Conservation (phyloP, 2,329 filamentous ascomycete species). For the Bipolaris gigantea region DNA sequence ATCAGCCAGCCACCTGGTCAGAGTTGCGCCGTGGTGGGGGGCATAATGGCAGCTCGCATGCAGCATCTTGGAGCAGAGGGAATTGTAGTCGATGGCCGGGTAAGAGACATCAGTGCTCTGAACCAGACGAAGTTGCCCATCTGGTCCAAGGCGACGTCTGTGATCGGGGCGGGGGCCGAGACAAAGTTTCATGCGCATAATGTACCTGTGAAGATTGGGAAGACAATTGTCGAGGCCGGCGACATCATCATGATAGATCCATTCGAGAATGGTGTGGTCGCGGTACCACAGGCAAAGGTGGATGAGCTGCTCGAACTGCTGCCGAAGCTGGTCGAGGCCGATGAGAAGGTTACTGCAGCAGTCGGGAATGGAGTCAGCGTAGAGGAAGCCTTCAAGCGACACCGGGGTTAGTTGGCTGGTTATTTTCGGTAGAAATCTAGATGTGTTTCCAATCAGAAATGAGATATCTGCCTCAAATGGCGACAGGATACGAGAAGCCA, state of each 20-base stretch:
- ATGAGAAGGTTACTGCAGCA: slow-evolving; percentile 56
- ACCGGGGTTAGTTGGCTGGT: slow-evolving; percentile 38
- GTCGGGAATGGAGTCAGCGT: slow-evolving; percentile 65
- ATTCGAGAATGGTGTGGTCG: slow-evolving; percentile 66
- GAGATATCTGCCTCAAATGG: not conserved
- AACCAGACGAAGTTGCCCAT: slow-evolving; percentile 60
- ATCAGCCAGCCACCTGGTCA: slow-evolving; percentile 67
- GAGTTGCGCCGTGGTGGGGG: slow-evolving; percentile 72
- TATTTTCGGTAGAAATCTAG: too few relatives aligned
- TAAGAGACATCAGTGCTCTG: slow-evolving; percentile 67
- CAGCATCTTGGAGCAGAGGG: slow-evolving; percentile 62
- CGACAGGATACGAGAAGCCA: slow-evolving; percentile 11
- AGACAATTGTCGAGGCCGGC: slow-evolving; percentile 47
- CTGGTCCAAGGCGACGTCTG: slow-evolving; percentile 60
- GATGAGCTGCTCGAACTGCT: slow-evolving; percentile 61
- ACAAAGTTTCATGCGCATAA: slow-evolving; percentile 59
- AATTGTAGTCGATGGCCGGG: slow-evolving; percentile 68
- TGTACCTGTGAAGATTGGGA: slow-evolving; percentile 45
- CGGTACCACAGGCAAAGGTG: slow-evolving; percentile 65
- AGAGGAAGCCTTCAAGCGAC: slow-evolving; percentile 66
- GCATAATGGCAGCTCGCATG: slow-evolving; percentile 74
- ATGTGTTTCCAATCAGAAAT: too few relatives aligned
- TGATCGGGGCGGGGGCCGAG: slow-evolving; percentile 60
- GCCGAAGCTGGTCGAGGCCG: slow-evolving; percentile 50
- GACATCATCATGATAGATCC: slow-evolving; percentile 73